phyloP scores from a whole-genome alignment of 352 stramenopile species.

The Bremia lactucae region DNA sequence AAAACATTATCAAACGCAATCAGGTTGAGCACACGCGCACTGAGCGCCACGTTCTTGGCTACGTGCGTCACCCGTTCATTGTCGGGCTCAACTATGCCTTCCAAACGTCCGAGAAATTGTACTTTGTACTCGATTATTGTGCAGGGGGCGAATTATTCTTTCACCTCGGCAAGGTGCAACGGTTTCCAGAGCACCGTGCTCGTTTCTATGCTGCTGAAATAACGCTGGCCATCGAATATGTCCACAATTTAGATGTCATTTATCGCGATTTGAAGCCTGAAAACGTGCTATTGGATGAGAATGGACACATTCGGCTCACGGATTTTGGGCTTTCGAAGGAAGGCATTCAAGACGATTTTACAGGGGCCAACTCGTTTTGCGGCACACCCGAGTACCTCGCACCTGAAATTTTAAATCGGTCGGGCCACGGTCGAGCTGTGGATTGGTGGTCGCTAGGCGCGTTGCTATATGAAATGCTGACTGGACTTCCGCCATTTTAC shows the following conservation, averaged over 20 bases:
- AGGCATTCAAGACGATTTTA: slow-evolving; percentile 85
- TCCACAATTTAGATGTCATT: slow-evolving; percentile 92
- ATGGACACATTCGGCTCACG: slow-evolving; percentile 94
- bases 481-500: slow-evolving; percentile 87
- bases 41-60: slow-evolving; percentile 94
- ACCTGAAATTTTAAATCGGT: slow-evolving; percentile 97
- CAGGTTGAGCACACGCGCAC: slow-evolving; percentile 99
- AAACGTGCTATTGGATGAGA: slow-evolving; percentile 94
- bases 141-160: slow-evolving; percentile 93
- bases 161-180: slow-evolving; percentile 86
- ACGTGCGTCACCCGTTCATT: slow-evolving; percentile 97
- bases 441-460: slow-evolving; percentile 96
- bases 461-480: slow-evolving; percentile 81
- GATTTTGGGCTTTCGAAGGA: slow-evolving; percentile 95
- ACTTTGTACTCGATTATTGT: slow-evolving; percentile 98
- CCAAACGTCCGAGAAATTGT: slow-evolving; percentile 94
- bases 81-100: slow-evolving; percentile 94
- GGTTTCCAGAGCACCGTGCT: slow-evolving; percentile 90
- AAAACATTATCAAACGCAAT: slow-evolving; percentile 98
- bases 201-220: slow-evolving; percentile 97
- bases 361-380: slow-evolving; percentile 94
- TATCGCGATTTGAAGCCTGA: slow-evolving; percentile 97
- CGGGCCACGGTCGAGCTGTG: slow-evolving; percentile 92
- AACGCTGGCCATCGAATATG: slow-evolving; percentile 91
- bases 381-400: slow-evolving; percentile 98